A percentile compares a stretch with the other conserved stretches of the same genome.
Evolutionary conservation across 2,329 filamentous ascomycete genomes (phyloP).

Genomic region (Arachnomyces sp.): DNA sequence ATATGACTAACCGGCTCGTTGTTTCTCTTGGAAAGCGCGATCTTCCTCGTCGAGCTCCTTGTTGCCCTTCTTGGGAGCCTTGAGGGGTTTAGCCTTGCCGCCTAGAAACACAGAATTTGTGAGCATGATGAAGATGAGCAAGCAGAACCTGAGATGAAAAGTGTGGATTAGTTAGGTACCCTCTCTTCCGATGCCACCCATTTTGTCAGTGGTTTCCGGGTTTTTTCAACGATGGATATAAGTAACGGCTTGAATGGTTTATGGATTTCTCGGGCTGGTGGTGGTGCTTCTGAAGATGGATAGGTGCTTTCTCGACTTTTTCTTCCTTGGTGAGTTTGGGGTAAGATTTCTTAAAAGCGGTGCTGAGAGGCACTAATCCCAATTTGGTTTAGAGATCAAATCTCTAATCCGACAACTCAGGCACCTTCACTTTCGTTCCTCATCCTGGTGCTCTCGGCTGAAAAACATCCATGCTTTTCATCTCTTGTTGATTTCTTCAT

Average conservation of each 20-base stretch:
- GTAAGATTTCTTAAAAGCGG: neutral
- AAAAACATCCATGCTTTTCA: no score
- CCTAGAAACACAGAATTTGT: conserved; percentile 41
- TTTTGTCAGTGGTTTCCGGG: conserved; percentile 28
- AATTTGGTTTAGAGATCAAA: conserved; percentile 12
- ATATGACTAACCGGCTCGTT: conserved; percentile 64
- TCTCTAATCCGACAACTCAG: conserved; percentile 17
- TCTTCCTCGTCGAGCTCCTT: conserved; percentile 86
- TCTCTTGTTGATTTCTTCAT: no score
- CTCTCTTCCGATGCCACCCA: conserved; percentile 63
- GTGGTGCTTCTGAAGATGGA: no score
- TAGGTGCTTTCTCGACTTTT: no score
- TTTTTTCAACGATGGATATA: no score
- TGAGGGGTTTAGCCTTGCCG: conserved; percentile 77
- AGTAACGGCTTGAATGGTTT: no score
- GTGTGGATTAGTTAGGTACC: conserved; percentile 36
- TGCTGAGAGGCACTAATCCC: conserved; percentile 5
- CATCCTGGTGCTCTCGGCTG: no score
- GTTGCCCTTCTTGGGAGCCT: conserved; percentile 77
- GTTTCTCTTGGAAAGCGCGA: conserved; percentile 72
- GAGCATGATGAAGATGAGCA: conserved; percentile 1
- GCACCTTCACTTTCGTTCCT: no score
- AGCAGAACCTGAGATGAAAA: neutral
- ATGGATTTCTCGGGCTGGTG: no score
- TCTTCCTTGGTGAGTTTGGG: no score